These are phyloP conservation scores for Panicum virgatum DNA, from an alignment of 202 grass and related monocot genomes.

Conservation along the genomic window DNA sequence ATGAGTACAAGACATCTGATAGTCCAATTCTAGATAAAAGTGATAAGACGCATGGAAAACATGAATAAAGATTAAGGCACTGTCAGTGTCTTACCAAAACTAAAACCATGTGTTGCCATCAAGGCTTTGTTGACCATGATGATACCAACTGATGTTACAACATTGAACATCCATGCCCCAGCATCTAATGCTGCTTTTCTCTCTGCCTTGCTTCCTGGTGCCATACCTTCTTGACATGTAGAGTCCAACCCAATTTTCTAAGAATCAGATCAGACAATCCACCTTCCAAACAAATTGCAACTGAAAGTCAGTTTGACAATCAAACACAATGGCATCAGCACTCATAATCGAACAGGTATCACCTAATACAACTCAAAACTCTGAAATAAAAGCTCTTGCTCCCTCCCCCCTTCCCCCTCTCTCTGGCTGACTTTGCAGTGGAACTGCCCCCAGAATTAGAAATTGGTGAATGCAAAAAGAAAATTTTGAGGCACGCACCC, in stretches of 20 bases:
- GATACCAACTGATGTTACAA: constrained; percentile 88
- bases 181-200: constrained; percentile 85
- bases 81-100: constrained; percentile 60
- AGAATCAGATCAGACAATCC: neutral
- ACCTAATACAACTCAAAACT: neutral
- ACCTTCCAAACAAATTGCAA: constrained; percentile 11
- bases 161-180: constrained; percentile 90
- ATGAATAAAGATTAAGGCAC: neutral
- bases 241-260: constrained; percentile 31
- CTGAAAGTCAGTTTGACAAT: neutral
- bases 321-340: neutral
- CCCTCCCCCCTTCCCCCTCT: neutral
- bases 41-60: neutral
- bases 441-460: neutral
- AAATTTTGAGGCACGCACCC: constrained; percentile 9
- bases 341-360: neutral
- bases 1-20: constrained; percentile 33
- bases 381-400: neutral
- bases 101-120: constrained; percentile 82
- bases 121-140: constrained; percentile 97
- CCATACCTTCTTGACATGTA: constrained; percentile 59
- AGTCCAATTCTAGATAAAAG: constrained; percentile 1
- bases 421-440: neutral
- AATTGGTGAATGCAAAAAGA: neutral
- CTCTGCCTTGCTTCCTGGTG: constrained; percentile 70